Percentiles rank a stretch among this genome's conserved stretches.
phyloP scores from a whole-genome alignment of 768 basidiomycete species.

The Leccinum imitatum region DNA sequence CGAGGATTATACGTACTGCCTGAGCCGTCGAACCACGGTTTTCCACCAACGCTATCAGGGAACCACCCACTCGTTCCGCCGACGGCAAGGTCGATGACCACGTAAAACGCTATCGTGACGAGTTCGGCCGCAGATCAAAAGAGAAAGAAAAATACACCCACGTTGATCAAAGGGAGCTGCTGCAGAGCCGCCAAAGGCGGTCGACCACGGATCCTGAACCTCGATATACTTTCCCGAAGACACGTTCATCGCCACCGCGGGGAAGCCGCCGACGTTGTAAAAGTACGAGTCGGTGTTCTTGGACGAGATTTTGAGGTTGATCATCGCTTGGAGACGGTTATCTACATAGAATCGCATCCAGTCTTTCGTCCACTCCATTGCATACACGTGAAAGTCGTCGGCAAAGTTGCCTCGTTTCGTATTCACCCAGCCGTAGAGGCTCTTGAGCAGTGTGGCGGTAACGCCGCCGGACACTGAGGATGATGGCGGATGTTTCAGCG shows the following conservation, averaged over 20 bases:
- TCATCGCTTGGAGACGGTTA: constrained; percentile 47
- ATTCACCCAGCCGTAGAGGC: constrained; percentile 37
- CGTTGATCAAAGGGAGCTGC: constrained; percentile 46
- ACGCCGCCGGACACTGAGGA: constrained; percentile 9
- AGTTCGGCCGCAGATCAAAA: neutral
- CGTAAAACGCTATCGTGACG: constrained; percentile 64
- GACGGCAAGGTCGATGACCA: constrained; percentile 77
- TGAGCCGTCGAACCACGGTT: constrained; percentile 61
- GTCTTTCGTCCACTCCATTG: constrained; percentile 57
- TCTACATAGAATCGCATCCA: constrained; percentile 59
- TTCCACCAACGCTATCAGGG: constrained; percentile 50
- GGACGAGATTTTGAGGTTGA: constrained; percentile 47
- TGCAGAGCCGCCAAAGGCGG: constrained; percentile 39
- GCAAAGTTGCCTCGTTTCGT: constrained; percentile 46
- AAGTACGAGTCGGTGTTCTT: constrained; percentile 46
- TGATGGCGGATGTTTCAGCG: neutral
- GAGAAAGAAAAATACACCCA: neutral
- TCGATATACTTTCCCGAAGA: constrained; percentile 38
- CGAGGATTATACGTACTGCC: constrained; percentile 37
- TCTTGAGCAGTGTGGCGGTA: constrained; percentile 30
- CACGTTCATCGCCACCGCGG: constrained; percentile 45
- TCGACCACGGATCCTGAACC: constrained; percentile 50
- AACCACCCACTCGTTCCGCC: constrained; percentile 72
- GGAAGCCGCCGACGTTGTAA: constrained; percentile 53
- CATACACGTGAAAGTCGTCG: constrained; percentile 51